phyloP scores from a whole-genome alignment of 208 protist genomes.

The Trypanosoma boissoni region DNA sequence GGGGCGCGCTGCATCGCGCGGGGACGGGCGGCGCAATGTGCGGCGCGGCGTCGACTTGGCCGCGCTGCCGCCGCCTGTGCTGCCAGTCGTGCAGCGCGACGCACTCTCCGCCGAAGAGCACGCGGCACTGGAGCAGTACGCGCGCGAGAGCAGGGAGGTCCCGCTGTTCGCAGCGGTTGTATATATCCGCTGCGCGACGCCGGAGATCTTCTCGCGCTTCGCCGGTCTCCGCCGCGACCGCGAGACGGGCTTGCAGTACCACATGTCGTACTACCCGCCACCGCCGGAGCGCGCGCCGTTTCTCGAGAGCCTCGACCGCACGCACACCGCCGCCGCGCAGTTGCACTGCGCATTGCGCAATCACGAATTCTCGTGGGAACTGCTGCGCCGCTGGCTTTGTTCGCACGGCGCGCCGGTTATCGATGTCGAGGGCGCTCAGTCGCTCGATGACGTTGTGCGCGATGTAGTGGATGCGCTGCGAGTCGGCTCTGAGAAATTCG shows the following conservation, averaged over 20 bases:
- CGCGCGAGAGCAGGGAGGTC: conserved; percentile 34
- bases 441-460: conserved; percentile 27
- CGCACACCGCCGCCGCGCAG: conserved; percentile 50
- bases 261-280: conserved; percentile 78
- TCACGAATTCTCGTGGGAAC: conserved; percentile 54
- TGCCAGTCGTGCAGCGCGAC: conserved; percentile 56
- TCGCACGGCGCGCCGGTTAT: too few species aligned
- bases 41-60: conserved; percentile 59
- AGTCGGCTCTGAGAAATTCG: conserved; percentile 30
- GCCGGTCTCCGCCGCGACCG: conserved; percentile 77
- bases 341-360: conserved; percentile 66
- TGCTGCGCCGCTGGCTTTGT: conserved; percentile 53
- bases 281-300: conserved; percentile 63
- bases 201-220: conserved; percentile 76
- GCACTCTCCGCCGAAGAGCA: conserved; percentile 38
- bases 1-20: too few species aligned
- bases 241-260: conserved; percentile 76
- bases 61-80: conserved; percentile 60
- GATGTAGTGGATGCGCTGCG: conserved; percentile 36
- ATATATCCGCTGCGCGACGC: conserved; percentile 57
- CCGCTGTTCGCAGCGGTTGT: conserved; percentile 49
- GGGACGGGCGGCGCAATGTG: too few species aligned
- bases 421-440: conserved; percentile 51
- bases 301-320: conserved; percentile 65
- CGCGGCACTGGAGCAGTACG: conserved; percentile 39